These are phyloP conservation scores for Russula ochroleuca DNA, from an alignment of 768 basidiomycete genomes.

Conservation along the genomic window DNA sequence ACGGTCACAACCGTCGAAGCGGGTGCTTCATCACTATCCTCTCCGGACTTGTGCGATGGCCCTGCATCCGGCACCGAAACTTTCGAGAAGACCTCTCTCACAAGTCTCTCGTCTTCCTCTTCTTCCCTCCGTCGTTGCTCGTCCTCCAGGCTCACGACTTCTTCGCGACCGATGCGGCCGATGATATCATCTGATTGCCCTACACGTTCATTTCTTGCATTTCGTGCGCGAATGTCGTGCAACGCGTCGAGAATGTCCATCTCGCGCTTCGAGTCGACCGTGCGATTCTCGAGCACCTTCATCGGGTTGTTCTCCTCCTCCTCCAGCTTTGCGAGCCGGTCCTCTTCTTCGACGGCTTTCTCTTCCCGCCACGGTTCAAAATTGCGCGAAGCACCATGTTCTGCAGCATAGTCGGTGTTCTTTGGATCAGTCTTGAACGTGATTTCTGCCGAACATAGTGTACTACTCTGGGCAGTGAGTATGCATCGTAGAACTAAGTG, in stretches of 20 bases:
- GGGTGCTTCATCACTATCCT: conserved; percentile 31
- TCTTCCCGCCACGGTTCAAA: conserved; percentile 97
- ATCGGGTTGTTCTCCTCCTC: conserved; percentile 96
- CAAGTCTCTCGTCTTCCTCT: conserved; percentile 88
- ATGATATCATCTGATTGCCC: conserved; percentile 70
- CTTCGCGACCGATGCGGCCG: conserved; percentile 58
- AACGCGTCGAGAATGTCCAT: conserved; percentile 98
- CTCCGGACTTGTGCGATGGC: conserved; percentile 14
- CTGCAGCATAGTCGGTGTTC: conserved; percentile 89
- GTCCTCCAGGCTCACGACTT: conserved; percentile 75
- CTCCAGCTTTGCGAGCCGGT: conserved; percentile 78
- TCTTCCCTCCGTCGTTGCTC: conserved; percentile 63
- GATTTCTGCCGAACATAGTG: conserved; percentile 94
- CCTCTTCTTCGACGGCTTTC: conserved; percentile 70
- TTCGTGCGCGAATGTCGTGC: conserved; percentile 84
- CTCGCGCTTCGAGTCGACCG: conserved; percentile 88
- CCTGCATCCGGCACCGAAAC: conserved; percentile 41
- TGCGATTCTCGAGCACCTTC: conserved; percentile 92
- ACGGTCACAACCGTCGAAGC: conserved; percentile 51
- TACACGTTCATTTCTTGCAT: conserved; percentile 83
- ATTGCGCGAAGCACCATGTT: conserved; percentile 96
- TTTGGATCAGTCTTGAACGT: conserved; percentile 99
- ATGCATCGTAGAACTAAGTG: conserved; percentile 20
- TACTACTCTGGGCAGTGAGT: conserved; percentile 46
- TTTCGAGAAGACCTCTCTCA: conserved; percentile 84